These are phyloP conservation scores for Globisporangium ultimum DNA, from an alignment of 352 stramenopile genomes.

Conservation along the genomic window DNA sequence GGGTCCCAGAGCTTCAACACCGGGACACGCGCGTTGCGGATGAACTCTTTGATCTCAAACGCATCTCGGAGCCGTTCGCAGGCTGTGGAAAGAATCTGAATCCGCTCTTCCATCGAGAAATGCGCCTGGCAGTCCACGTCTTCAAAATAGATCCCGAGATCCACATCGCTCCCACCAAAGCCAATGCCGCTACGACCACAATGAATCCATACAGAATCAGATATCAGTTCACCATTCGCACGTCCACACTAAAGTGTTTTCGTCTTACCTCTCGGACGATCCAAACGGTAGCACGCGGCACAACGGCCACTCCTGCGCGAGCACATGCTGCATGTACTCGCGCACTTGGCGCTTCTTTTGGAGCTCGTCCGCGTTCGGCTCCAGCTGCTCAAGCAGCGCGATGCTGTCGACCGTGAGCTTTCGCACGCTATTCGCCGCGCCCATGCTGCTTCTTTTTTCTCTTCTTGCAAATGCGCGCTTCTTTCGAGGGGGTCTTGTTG, in stretches of 20 bases:
- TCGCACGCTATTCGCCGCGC: slow-evolving; percentile 71
- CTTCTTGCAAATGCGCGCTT: slow-evolving; percentile 5
- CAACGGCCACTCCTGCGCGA: slow-evolving; percentile 52
- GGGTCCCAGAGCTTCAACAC: slow-evolving; percentile 79
- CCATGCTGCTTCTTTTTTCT: slow-evolving; percentile 38
- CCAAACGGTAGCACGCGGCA: slow-evolving; percentile 68
- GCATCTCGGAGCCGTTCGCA: slow-evolving; percentile 31
- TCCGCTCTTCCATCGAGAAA: slow-evolving; percentile 50
- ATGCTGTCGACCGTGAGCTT: slow-evolving; percentile 82
- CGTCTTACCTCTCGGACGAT: slow-evolving; percentile 67
- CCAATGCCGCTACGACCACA: slow-evolving; percentile 43
- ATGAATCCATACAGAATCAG: slow-evolving; percentile 3
- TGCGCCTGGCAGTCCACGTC: slow-evolving; percentile 56
- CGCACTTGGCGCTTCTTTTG: slow-evolving; percentile 44
- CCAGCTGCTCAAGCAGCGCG: slow-evolving; percentile 75
- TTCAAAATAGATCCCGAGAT: slow-evolving; percentile 83
- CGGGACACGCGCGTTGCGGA: slow-evolving; percentile 68
- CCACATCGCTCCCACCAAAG: slow-evolving; percentile 76
- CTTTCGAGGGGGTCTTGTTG: not conserved
- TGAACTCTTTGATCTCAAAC: slow-evolving; percentile 70
- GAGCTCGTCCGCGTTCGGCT: slow-evolving; percentile 58
- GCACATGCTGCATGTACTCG: slow-evolving; percentile 46
- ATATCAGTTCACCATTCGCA: slow-evolving; percentile 2
- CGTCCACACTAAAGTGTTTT: not conserved
- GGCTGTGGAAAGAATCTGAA: slow-evolving; percentile 53